A percentile compares a stretch with the other conserved stretches of the same genome.
Evolutionary conservation across 345 rosid genomes (phyloP).

Genomic region (Salix dunnii): DNA sequence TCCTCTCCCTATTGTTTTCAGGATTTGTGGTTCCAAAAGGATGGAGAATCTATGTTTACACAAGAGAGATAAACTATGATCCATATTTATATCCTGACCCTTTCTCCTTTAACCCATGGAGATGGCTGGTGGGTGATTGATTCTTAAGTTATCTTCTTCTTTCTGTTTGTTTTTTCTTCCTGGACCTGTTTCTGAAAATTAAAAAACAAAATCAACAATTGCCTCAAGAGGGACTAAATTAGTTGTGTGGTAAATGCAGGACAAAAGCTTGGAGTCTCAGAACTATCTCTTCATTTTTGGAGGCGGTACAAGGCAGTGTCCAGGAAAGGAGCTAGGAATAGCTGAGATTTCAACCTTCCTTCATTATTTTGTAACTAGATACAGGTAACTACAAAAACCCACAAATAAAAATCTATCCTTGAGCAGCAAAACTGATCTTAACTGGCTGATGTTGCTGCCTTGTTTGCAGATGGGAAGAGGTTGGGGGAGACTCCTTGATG

Average conservation of each 20-base stretch:
- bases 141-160: background rate
- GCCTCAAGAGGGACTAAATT: background rate
- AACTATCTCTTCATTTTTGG: slow-evolving; percentile 67
- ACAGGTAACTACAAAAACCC: slow-evolving; percentile 40
- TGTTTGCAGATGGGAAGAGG: slow-evolving; percentile 81
- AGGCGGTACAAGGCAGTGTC: slow-evolving; percentile 87
- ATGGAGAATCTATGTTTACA: slow-evolving; percentile 61
- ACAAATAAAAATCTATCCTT: background rate
- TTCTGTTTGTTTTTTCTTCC: background rate
- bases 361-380: slow-evolving; percentile 84
- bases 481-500: slow-evolving; percentile 61
- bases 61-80: slow-evolving; percentile 74
- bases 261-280: slow-evolving; percentile 56
- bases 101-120: slow-evolving; percentile 71
- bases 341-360: slow-evolving; percentile 84
- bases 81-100: slow-evolving; percentile 60
- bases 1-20: slow-evolving; percentile 9
- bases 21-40: slow-evolving; percentile 49
- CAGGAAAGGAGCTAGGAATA: slow-evolving; percentile 91
- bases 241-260: slow-evolving; percentile 33
- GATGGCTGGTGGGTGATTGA: slow-evolving; percentile 57
- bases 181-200: background rate
- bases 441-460: background rate
- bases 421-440: background rate
- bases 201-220: too few relatives aligned